Evolutionary conservation across 2,329 filamentous ascomycete genomes (phyloP).

Genomic region (Pyrenochaeta sp.): DNA sequence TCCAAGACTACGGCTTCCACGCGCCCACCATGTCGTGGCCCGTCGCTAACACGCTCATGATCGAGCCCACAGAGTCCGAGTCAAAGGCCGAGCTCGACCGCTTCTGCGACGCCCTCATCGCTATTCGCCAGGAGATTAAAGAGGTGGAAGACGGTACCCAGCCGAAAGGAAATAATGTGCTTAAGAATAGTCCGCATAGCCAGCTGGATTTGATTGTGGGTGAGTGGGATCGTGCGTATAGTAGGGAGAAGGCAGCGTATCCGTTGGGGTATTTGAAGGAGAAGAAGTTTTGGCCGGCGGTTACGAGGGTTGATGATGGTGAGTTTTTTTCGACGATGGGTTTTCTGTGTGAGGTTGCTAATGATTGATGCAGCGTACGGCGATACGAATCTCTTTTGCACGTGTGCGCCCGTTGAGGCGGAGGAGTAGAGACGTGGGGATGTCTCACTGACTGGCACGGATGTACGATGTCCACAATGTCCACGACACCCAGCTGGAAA

Average conservation of each 20-base stretch:
- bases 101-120: slow-evolving; percentile 88
- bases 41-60: slow-evolving; percentile 94
- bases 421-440: no score
- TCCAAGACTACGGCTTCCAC: slow-evolving; percentile 98
- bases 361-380: slow-evolving; percentile 71
- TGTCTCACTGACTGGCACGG: no score
- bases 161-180: slow-evolving; percentile 78
- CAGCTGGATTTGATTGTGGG: slow-evolving; percentile 78
- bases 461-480: no score
- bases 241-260: slow-evolving; percentile 83
- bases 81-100: slow-evolving; percentile 91
- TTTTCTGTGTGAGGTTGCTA: slow-evolving; percentile 18
- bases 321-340: slow-evolving; percentile 54
- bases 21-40: slow-evolving; percentile 98
- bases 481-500: no score
- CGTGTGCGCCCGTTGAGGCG: slow-evolving; percentile 80
- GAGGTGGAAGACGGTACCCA: slow-evolving; percentile 81
- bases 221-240: slow-evolving; percentile 85
- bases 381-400: slow-evolving; percentile 93
- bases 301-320: slow-evolving; percentile 89
- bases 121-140: slow-evolving; percentile 84
- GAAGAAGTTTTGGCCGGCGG: slow-evolving; percentile 98
- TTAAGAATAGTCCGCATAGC: slow-evolving; percentile 89
- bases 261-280: slow-evolving; percentile 81
- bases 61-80: slow-evolving; percentile 95